Percentiles rank a stretch among this genome's conserved stretches.
These are phyloP conservation scores for Phytophthora hibernalis DNA, from an alignment of 352 stramenopile species.

Conservation along the genomic window DNA sequence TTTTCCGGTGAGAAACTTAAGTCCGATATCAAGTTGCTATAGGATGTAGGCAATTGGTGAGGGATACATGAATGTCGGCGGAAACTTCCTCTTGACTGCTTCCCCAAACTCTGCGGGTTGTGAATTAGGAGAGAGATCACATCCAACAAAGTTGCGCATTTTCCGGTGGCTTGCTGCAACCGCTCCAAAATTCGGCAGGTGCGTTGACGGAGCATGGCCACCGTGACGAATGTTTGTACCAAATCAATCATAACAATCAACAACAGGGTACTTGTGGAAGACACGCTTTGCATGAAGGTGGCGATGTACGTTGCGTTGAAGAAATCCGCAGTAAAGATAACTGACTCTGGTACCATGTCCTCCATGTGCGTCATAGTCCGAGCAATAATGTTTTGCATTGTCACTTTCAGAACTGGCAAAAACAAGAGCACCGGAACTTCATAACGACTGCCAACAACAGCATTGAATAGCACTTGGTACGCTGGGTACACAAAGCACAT, in stretches of 20 bases:
- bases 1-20: too few relatives aligned
- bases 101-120: too few relatives aligned
- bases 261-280: neutral
- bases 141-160: too few relatives aligned
- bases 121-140: too few relatives aligned
- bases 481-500: neutral
- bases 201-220: neutral
- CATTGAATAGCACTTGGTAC: conserved; percentile 2
- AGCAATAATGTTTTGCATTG: conserved; percentile 6
- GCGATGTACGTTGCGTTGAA: conserved; percentile 10
- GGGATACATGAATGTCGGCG: too few relatives aligned
- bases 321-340: conserved; percentile 4
- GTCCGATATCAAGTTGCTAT: too few relatives aligned
- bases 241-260: neutral
- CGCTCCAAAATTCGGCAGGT: neutral
- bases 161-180: too few relatives aligned
- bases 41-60: too few relatives aligned
- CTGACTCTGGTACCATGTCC: neutral
- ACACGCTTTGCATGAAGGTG: conserved; percentile 1
- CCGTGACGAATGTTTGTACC: neutral
- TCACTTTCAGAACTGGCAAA: conserved; percentile 1
- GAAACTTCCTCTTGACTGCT: too few relatives aligned
- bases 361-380: neutral
- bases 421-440: neutral
- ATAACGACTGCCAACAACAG: neutral